Conservation (phyloP, 2,329 filamentous ascomycete species). For the Hymenoscyphus occultus region DNA sequence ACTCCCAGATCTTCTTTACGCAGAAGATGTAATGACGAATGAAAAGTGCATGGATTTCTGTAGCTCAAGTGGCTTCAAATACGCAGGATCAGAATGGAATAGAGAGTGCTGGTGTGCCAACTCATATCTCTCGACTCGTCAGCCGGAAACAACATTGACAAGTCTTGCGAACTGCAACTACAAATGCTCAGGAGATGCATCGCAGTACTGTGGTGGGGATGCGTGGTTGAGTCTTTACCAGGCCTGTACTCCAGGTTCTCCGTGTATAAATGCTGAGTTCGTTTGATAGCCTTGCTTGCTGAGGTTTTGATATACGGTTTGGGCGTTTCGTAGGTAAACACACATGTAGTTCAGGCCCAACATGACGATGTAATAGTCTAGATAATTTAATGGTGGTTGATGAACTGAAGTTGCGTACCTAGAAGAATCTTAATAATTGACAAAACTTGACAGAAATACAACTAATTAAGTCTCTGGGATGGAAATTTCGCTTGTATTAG, state of each 20-base stretch:
- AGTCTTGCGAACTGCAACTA: constrained; percentile 6
- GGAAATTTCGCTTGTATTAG: no score
- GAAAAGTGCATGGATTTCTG: constrained; percentile 9
- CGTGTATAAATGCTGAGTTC: constrained; percentile 8
- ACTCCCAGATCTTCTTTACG: neutral
- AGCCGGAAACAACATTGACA: neutral
- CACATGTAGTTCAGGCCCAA: neutral
- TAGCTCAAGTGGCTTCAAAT: neutral
- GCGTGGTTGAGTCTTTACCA: constrained; percentile 10
- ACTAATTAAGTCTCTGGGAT: no score
- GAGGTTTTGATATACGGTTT: neutral
- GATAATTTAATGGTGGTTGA: no score
- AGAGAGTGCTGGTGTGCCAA: constrained; percentile 8
- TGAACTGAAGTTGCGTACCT: no score
- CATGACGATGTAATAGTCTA: no score
- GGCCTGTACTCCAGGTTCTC: neutral
- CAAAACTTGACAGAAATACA: no score
- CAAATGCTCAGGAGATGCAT: neutral
- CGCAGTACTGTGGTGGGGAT: constrained; percentile 7
- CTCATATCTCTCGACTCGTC: neutral
- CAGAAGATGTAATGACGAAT: constrained; percentile 3
- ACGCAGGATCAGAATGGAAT: constrained; percentile 1
- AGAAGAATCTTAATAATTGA: no score
- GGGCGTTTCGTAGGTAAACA: neutral
- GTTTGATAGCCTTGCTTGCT: neutral